Conservation (phyloP, 192 early-diverging fungal species). For the Neocallimastix lanati region DNA sequence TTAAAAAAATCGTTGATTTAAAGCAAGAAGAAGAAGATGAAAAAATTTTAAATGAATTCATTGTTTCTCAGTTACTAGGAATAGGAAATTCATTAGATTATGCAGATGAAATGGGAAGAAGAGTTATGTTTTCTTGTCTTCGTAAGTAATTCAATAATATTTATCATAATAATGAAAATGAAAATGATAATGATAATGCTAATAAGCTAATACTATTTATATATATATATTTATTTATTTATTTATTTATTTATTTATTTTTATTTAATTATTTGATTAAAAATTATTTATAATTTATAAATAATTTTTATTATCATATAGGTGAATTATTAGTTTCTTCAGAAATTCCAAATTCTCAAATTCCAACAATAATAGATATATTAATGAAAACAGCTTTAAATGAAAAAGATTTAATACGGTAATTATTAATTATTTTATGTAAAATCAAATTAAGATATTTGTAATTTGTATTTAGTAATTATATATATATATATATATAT, state of each 20-base stretch:
- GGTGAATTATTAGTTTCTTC: conserved; percentile 55
- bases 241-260: too few relatives aligned
- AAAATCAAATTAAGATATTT: too few relatives aligned
- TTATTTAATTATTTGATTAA: too few relatives aligned
- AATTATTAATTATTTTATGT: conserved; percentile 1
- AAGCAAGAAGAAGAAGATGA: conserved; percentile 25
- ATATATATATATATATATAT: too few relatives aligned
- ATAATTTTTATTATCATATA: conserved; percentile 3
- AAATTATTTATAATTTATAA: not conserved
- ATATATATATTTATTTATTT: too few relatives aligned
- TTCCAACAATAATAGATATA: conserved; percentile 56
- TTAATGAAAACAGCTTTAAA: conserved; percentile 55
- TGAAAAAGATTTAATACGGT: conserved; percentile 74
- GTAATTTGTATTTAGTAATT: too few relatives aligned
- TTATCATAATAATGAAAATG: too few relatives aligned
- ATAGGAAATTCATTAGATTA: conserved; percentile 63
- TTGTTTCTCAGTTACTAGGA: conserved; percentile 52
- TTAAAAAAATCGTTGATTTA: not conserved
- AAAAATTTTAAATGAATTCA: conserved; percentile 34
- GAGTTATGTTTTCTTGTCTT: conserved; percentile 54
- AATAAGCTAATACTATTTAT: too few relatives aligned
- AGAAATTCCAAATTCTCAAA: conserved; percentile 57
- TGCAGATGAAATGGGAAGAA: conserved; percentile 73
- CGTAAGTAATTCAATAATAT: conserved; percentile 21
- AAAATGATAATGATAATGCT: too few relatives aligned